Conservation (phyloP, 2,329 filamentous ascomycete genomes). For the Alternaria sp. region DNA sequence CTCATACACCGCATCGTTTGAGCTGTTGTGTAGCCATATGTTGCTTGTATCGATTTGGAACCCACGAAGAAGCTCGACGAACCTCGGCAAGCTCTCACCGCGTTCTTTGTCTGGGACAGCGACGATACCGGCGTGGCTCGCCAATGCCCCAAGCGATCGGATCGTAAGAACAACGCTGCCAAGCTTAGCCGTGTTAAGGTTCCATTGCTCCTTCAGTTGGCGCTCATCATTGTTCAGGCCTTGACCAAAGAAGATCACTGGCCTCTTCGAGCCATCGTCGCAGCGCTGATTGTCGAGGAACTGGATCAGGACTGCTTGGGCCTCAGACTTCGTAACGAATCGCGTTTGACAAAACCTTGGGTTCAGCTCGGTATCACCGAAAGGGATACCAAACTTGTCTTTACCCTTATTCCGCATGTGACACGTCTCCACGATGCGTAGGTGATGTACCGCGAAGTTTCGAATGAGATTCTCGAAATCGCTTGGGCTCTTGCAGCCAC, state of each 20-base stretch:
- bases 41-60: neutral
- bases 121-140: neutral
- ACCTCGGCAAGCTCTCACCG: neutral
- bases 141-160: neutral
- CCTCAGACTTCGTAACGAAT: neutral
- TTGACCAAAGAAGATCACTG: neutral
- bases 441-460: neutral
- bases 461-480: neutral
- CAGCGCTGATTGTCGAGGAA: neutral
- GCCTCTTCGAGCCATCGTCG: neutral
- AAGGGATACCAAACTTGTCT: neutral
- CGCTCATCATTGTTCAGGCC: neutral
- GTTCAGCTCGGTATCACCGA: neutral
- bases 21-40: neutral
- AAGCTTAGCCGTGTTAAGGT: neutral
- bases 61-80: neutral
- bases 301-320: neutral
- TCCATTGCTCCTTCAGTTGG: neutral
- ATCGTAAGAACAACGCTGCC: neutral
- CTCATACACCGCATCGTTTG: neutral
- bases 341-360: neutral
- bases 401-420: neutral
- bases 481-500: neutral
- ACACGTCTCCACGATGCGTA: neutral
- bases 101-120: neutral